phyloP scores from a whole-genome alignment of 176 grass and related monocot genomes.

The Calamus simplicifolius region DNA sequence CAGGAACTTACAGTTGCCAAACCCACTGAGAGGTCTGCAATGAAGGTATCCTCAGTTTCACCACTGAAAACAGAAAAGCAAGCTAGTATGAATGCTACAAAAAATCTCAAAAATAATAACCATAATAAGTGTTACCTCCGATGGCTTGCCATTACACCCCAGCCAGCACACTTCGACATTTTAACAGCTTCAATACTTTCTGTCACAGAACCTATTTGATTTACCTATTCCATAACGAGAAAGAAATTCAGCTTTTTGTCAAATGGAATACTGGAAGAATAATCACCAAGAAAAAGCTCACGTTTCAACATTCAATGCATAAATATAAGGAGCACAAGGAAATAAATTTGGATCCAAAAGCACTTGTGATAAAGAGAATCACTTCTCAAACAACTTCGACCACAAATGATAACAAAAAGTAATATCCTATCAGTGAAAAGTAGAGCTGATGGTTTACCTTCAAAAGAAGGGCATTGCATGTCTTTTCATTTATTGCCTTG shows the following conservation, averaged over 20 bases:
- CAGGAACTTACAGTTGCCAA: constrained; percentile 50
- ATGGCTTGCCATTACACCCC: constrained; percentile 94
- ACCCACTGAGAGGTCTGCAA: constrained; percentile 83
- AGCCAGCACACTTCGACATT: constrained; percentile 84
- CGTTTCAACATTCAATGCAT: no score
- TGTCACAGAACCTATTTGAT: constrained; percentile 88
- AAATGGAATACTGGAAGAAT: no score
- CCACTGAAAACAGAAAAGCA: constrained; percentile 39
- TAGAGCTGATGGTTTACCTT: constrained; percentile 39
- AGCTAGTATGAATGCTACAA: background rate
- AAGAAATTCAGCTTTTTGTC: background rate
- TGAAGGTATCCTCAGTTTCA: constrained; percentile 98
- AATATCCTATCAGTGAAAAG: background rate
- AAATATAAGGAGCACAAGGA: no score
- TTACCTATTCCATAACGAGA: constrained; percentile 40
- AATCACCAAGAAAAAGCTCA: no score
- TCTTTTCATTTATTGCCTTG: constrained; percentile 76
- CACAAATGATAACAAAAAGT: background rate
- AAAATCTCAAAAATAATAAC: background rate
- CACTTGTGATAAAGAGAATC: no score
- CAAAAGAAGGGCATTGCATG: constrained; percentile 92
- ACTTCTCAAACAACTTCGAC: no score
- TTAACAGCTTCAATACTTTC: constrained; percentile 94
- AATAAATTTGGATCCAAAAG: no score
- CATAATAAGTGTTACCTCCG: constrained; percentile 40